phyloP scores from a whole-genome alignment of 179 eudicot genomes.

The Spergularia azorica region DNA sequence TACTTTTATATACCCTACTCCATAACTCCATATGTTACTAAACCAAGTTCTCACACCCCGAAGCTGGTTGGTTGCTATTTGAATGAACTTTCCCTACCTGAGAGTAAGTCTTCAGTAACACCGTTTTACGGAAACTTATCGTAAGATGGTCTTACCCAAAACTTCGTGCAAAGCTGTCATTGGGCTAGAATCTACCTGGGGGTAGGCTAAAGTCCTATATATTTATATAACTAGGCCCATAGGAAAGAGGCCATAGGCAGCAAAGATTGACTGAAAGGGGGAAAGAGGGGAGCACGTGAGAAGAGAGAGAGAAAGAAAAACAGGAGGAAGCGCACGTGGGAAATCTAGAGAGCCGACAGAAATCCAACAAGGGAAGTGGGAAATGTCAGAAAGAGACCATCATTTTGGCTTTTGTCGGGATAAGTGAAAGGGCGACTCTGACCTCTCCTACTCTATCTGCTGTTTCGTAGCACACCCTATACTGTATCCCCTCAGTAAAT shows the following conservation, averaged over 20 bases:
- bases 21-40: too few relatives aligned
- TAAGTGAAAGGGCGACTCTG: constrained; percentile 10
- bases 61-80: too few relatives aligned
- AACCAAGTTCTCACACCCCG: too few relatives aligned
- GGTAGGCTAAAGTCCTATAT: background rate
- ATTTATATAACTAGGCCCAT: background rate
- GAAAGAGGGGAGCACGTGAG: constrained; percentile 9
- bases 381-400: constrained; percentile 14
- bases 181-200: background rate
- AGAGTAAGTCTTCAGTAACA: too few relatives aligned
- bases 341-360: constrained; percentile 14
- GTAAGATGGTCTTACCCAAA: background rate
- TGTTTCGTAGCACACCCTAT: background rate
- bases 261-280: constrained; percentile 18
- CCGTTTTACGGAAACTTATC: too few relatives aligned
- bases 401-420: constrained; percentile 8
- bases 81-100: too few relatives aligned
- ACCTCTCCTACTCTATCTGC: background rate
- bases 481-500: background rate
- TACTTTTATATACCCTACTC: background rate
- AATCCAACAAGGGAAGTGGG: constrained; percentile 23
- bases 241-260: constrained; percentile 5
- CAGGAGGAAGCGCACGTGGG: constrained; percentile 18
- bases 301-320: background rate
- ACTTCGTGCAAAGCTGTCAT: background rate